These are phyloP conservation scores for Prunus mongolica DNA, from an alignment of 306 rosid genomes.

Conservation along the genomic window DNA sequence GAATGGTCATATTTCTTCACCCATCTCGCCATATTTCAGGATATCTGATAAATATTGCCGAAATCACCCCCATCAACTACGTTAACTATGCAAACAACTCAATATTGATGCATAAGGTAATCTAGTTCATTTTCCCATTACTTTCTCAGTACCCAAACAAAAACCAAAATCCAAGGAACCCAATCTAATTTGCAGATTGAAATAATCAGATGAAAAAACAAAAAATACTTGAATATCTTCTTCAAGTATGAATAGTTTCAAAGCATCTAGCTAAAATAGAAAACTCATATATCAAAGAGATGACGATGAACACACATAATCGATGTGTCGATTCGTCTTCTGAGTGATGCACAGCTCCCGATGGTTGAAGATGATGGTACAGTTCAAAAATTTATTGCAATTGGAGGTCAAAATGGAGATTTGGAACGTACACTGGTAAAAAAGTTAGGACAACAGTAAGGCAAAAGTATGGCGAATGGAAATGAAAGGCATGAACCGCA, in stretches of 20 bases:
- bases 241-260: not conserved
- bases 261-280: not conserved
- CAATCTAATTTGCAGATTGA: not conserved
- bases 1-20: no score
- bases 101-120: not conserved
- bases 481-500: no score
- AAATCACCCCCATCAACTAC: no score
- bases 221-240: not conserved
- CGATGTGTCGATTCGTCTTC: not conserved
- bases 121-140: not conserved
- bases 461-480: not conserved
- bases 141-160: not conserved
- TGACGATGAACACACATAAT: not conserved
- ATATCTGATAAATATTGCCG: no score
- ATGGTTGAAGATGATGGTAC: not conserved
- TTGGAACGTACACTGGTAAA: not conserved
- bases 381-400: not conserved
- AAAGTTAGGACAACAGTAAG: not conserved
- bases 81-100: not conserved
- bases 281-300: not conserved
- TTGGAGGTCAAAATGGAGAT: not conserved
- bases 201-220: not conserved
- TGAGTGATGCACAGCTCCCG: not conserved
- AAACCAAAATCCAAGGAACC: not conserved
- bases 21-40: no score